These are phyloP conservation scores for Aspergillus sergii DNA, from an alignment of 2,329 filamentous ascomycete genomes.

Conservation along the genomic window DNA sequence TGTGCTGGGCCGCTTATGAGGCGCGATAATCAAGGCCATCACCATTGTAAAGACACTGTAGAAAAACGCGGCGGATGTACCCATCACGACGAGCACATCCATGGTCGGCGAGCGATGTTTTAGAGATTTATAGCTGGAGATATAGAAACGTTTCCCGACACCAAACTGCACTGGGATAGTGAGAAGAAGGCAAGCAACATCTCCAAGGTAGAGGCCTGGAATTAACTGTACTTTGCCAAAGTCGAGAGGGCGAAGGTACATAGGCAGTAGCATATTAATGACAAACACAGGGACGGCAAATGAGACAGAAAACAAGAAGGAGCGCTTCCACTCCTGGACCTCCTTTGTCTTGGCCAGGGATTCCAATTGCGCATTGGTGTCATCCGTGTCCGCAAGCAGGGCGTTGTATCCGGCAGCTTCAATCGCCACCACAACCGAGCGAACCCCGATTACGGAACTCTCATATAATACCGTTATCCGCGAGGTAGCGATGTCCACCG, in stretches of 20 bases:
- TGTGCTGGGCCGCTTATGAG: constrained; percentile 79
- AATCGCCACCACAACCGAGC: constrained; percentile 77
- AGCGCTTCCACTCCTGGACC: constrained; percentile 86
- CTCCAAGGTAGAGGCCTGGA: constrained; percentile 82
- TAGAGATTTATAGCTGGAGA: constrained; percentile 89
- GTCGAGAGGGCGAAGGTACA: constrained; percentile 75
- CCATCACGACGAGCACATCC: constrained; percentile 93
- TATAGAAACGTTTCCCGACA: constrained; percentile 90
- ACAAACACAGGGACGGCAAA: constrained; percentile 92
- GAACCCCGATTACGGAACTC: constrained; percentile 72
- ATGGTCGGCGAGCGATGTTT: constrained; percentile 92
- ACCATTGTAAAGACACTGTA: constrained; percentile 89
- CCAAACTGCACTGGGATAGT: constrained; percentile 96
- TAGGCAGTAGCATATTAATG: constrained; percentile 91
- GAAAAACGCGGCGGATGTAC: constrained; percentile 93
- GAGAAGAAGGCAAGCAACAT: constrained; percentile 78
- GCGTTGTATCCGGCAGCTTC: constrained; percentile 87
- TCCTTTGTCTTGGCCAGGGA: constrained; percentile 95
- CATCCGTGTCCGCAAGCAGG: constrained; percentile 84
- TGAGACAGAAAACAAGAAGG: constrained; percentile 73
- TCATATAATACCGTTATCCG: constrained; percentile 75
- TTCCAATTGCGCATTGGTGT: constrained; percentile 95
- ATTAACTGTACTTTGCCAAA: constrained; percentile 70
- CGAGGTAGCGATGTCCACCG: constrained; percentile 72
- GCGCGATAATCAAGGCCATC: constrained; percentile 73